phyloP scores from a whole-genome alignment of 257 asterid species.

The Solanum acaule region DNA sequence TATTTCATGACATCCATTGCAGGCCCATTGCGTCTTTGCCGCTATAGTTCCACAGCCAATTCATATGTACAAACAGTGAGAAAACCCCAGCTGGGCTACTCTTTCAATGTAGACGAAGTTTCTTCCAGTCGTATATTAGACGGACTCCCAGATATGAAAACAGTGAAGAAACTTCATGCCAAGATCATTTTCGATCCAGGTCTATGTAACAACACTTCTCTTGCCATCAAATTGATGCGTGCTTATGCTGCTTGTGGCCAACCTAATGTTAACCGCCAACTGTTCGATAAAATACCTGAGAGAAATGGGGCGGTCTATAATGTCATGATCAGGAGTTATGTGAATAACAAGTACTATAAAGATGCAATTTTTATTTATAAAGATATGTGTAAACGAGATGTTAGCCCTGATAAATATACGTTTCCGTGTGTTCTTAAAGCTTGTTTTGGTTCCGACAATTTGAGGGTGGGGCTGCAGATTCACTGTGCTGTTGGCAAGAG shows the following conservation, averaged over 20 bases:
- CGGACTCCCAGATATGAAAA: conserved; percentile 37
- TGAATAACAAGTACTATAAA: conserved; percentile 39
- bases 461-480: conserved; percentile 50
- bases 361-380: conserved; percentile 54
- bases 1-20: not conserved
- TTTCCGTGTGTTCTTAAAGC: conserved; percentile 80
- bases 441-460: conserved; percentile 44
- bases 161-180: conserved; percentile 41
- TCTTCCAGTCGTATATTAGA: conserved; percentile 28
- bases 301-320: conserved; percentile 49
- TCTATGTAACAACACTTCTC: conserved; percentile 36
- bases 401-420: conserved; percentile 65
- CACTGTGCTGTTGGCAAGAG: conserved; percentile 52
- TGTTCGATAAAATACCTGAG: conserved; percentile 59
- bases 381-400: conserved; percentile 29
- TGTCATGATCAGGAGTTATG: conserved; percentile 81
- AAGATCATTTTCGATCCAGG: conserved; percentile 35
- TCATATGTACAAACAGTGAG: not conserved
- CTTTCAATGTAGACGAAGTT: conserved; percentile 1
- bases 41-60: conserved; percentile 22
- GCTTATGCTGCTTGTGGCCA: conserved; percentile 54
- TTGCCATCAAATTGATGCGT: conserved; percentile 66
- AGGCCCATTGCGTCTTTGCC: conserved; percentile 19
- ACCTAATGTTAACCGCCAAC: conserved; percentile 42
- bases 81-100: not conserved